Percentiles rank a stretch among this genome's conserved stretches.
Evolutionary conservation across 1,139 yeast species (phyloP).

Genomic region (Blastobotrys arbuscula): DNA sequence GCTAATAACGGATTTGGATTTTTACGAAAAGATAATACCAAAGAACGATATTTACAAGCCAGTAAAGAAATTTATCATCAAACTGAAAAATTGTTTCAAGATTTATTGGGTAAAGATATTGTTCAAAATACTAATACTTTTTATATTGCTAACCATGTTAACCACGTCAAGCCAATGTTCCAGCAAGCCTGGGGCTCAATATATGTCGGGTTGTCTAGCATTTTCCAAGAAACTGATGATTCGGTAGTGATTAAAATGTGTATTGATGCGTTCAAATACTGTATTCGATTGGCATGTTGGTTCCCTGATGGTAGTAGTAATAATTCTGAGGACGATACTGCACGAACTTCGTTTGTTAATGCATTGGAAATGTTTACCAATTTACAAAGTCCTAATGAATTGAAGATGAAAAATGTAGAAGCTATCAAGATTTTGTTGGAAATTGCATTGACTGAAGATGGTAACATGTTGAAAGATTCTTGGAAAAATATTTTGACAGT

Average conservation of each 20-base stretch:
- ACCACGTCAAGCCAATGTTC: constrained; percentile 89
- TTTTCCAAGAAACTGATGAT: constrained; percentile 85
- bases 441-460: constrained; percentile 65
- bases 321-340: not conserved
- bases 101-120: constrained; percentile 20
- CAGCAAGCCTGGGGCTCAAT: constrained; percentile 97
- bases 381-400: constrained; percentile 70
- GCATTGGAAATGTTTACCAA: constrained; percentile 86
- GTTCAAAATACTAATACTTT: constrained; percentile 29
- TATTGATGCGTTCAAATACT: constrained; percentile 77
- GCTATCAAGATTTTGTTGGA: constrained; percentile 74
- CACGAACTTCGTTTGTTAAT: constrained; percentile 79
- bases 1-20: constrained; percentile 43
- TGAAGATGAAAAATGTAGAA: constrained; percentile 72
- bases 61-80: constrained; percentile 87
- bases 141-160: constrained; percentile 69
- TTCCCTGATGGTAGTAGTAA: constrained; percentile 48
- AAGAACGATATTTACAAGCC: constrained; percentile 88
- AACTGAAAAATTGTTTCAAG: constrained; percentile 78
- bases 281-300: constrained; percentile 78
- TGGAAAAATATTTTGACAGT: constrained; percentile 84
- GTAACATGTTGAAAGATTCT: constrained; percentile 60
- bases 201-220: constrained; percentile 88
- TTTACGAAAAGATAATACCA: constrained; percentile 60
- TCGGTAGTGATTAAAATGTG: constrained; percentile 64